These are phyloP conservation scores for Phytophthora hibernalis DNA, from an alignment of 352 stramenopile species.

Conservation along the genomic window DNA sequence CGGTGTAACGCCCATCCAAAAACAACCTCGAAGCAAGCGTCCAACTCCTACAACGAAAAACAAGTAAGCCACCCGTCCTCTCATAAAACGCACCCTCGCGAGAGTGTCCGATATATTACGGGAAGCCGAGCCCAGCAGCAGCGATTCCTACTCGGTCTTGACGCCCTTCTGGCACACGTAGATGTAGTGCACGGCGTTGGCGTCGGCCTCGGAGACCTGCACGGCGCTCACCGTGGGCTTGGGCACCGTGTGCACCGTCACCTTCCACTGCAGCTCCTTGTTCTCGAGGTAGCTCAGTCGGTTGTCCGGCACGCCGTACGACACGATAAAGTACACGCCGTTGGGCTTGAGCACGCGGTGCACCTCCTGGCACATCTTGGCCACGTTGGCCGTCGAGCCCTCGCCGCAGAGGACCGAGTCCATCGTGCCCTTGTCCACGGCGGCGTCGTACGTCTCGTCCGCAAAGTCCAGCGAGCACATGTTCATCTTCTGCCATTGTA, in stretches of 20 bases:
- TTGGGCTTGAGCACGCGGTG: slow-evolving; percentile 95
- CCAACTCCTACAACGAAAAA: no score
- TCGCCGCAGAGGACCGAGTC: slow-evolving; percentile 96
- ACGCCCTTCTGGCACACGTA: slow-evolving; percentile 95
- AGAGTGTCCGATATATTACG: slow-evolving; percentile 32
- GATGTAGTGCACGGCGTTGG: slow-evolving; percentile 96
- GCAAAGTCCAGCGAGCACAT: slow-evolving; percentile 93
- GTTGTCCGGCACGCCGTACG: slow-evolving; percentile 96
- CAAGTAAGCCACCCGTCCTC: neutral
- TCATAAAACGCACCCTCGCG: neutral
- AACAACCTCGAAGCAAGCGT: no score
- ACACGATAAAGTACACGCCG: slow-evolving; percentile 95
- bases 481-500: slow-evolving; percentile 97
- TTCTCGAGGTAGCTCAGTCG: slow-evolving; percentile 96
- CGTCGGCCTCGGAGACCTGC: slow-evolving; percentile 93
- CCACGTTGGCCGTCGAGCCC: slow-evolving; percentile 94
- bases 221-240: slow-evolving; percentile 96
- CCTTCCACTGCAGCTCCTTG: slow-evolving; percentile 95
- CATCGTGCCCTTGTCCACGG: slow-evolving; percentile 96
- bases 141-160: slow-evolving; percentile 49
- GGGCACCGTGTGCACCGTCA: slow-evolving; percentile 95
- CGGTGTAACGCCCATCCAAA: no score
- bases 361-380: slow-evolving; percentile 96
- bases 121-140: neutral
- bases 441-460: slow-evolving; percentile 94